Base-by-base conservation (phyloP, 345 rosid species). In the Pugionium cornutum region DNA sequence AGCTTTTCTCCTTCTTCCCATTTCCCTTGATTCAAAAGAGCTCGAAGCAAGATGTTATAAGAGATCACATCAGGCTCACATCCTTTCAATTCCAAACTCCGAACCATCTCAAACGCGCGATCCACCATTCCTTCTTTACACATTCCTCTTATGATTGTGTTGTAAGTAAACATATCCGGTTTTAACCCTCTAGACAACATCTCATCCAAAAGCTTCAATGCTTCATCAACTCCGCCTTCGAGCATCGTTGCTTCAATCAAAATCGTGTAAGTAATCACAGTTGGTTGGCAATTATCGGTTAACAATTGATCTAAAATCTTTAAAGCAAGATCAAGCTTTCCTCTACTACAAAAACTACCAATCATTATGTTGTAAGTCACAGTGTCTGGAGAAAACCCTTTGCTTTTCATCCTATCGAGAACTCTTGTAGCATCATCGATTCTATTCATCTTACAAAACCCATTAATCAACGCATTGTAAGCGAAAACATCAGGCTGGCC, bases 321-420 rank as follows among this genome's bases (percentile, higher is more conserved):
- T 11, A 82, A 61, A 61, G 92, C 96, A 53, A 78, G 72, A 77
- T 74, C 83, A 52, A 87, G 83, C 62, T 85, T 83, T 32, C 95
- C 89, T 72, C 90, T 74, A 39, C 83, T 54, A 70, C 92, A 87
- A 31, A 89, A 83, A 60, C 83, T 82, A 53, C 91, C 89, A 44
- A 92, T 86, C 86, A 89, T 80, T 10, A 87, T 87, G 72, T 86
- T 92, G 58, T 86, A 86, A 2, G 96, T 92, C 3, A 89, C 90
- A 9, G 87, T 87, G 53, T 92, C 92, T 0, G 96, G 92, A 0
- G 61, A 69, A 68, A 86, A 78, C 9, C 90, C 96, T 54, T 81
- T 83, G 41, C 77, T 76, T 64, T 78, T 82, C 96, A 92, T 84
- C 73, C 92, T 76, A 63, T 83, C 80, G 32, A 92, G 77, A 58